Base-by-base conservation (phyloP, 495 filamentous ascomycete species). In the Penicillium paxilli region DNA sequence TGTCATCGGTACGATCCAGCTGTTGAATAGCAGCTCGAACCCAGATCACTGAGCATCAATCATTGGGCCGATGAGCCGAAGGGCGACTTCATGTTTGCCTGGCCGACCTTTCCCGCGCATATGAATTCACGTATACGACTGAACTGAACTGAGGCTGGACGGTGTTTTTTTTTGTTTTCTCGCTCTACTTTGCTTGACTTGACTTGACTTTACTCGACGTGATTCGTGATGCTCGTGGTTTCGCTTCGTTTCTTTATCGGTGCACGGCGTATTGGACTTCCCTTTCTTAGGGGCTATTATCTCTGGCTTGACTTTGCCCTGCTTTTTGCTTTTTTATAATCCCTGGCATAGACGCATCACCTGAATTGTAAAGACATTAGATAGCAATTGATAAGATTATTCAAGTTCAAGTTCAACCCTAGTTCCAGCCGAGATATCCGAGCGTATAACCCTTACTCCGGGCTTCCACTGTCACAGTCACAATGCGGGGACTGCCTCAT, bases 1-100 rank as follows among this genome's bases (percentile, higher is more conserved):
- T 69, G 91, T 98, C 33, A 85, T 98, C 44, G 84, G 87, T 51
- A 83, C 87, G 22, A 79, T 93, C 21, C 85, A 86, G 12, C 76
- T 91, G 46, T 82, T 97, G 5, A 83, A 82, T 59, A 81, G 71
- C 40, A 67, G 54, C 35, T 60, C 56, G 24, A 51, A 55, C n/a
- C 68, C 69, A 51, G 73, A 74, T 26, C 64, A 69, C 33, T 74
- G 40, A 42, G 20, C 4, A 35, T n/a, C 4, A 21, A 23, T 11
- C 40, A 24, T 10, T 23, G 40, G 40, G 40, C 38, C 14, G 35
- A 11, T 37, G 33, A n/a, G 33, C 32, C 14, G 12, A 14, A 16
- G 14, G n/a, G 35, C 35, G 14, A 28, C 26, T 5, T 28, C 11
- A 28, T 11, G 26, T 5, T 5, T 5, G 35, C 16, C 2, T 19